Evolutionary conservation across 179 eudicot genomes (phyloP).

Genomic region (Beta lomatogona): DNA sequence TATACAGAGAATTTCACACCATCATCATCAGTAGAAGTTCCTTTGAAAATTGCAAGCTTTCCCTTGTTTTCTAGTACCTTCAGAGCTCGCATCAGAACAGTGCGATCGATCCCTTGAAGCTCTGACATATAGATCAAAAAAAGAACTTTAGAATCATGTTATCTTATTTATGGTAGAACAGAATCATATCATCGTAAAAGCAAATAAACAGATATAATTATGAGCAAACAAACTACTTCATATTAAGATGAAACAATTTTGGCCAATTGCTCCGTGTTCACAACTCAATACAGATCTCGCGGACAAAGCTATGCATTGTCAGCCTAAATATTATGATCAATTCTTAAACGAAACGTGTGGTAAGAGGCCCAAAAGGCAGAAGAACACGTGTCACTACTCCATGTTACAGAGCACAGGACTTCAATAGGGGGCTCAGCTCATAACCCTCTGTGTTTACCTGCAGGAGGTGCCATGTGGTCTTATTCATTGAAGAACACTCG

Average conservation of each 20-base stretch:
- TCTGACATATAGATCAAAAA: slow-evolving; percentile 43
- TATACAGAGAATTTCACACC: slow-evolving; percentile 88
- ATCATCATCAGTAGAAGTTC: slow-evolving; percentile 86
- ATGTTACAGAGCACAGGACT: too few species aligned
- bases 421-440: too few species aligned
- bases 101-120: slow-evolving; percentile 84
- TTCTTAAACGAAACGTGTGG: not conserved
- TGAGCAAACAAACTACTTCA: not conserved
- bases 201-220: not conserved
- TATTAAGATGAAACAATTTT: not conserved
- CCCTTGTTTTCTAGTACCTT: slow-evolving; percentile 89
- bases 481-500: not conserved
- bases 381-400: too few species aligned
- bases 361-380: too few species aligned
- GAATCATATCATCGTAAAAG: too few species aligned
- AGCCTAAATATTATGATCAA: not conserved
- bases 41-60: slow-evolving; percentile 89
- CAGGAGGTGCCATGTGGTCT: not conserved
- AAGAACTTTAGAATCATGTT: not conserved
- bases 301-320: not conserved
- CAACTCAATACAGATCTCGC: not conserved
- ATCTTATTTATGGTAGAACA: not conserved
- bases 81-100: slow-evolving; percentile 76
- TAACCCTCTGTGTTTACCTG: too few species aligned
- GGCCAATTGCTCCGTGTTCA: not conserved